A percentile compares a stretch with the other conserved stretches of the same genome.
These are phyloP conservation scores for Pyronema domesticum DNA, from an alignment of 495 filamentous ascomycete genomes.

Conservation along the genomic window DNA sequence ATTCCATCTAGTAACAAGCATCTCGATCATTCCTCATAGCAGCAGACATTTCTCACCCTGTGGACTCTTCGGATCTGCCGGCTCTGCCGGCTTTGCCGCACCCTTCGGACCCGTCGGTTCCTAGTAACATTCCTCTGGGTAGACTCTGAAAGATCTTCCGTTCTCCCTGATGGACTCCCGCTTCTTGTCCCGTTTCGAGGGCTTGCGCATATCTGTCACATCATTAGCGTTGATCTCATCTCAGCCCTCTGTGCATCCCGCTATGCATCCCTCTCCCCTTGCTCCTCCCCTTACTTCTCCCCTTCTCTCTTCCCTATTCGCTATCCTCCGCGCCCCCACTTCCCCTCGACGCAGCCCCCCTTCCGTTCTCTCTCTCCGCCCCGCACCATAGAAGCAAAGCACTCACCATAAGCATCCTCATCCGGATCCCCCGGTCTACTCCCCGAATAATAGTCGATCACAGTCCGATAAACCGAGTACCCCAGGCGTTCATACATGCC, in stretches of 20 bases:
- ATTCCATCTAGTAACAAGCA: too few species aligned
- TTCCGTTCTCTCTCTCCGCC: background rate
- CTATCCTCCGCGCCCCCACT: too few species aligned
- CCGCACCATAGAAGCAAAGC: background rate
- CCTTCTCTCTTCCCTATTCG: too few species aligned
- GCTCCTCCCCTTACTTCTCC: background rate
- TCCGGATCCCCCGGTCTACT: slow-evolving; percentile 34
- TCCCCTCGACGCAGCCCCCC: background rate
- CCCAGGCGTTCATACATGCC: slow-evolving; percentile 81
- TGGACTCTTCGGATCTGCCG: too few species aligned
- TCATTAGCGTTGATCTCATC: background rate
- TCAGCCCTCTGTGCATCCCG: slow-evolving; percentile 8
- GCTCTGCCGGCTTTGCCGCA: too few species aligned
- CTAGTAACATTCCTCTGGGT: slow-evolving; percentile 68
- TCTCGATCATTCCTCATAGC: too few species aligned
- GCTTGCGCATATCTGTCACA: slow-evolving; percentile 68
- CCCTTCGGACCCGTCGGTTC: too few species aligned
- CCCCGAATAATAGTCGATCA: slow-evolving; percentile 81
- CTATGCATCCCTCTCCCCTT: too few species aligned
- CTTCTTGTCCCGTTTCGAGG: slow-evolving; percentile 65
- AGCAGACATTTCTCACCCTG: too few species aligned
- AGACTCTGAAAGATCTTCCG: slow-evolving; percentile 64
- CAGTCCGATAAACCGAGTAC: slow-evolving; percentile 68
- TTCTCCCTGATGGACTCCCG: slow-evolving; percentile 60
- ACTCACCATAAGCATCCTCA: slow-evolving; percentile 59